Conservation (phyloP, 2,329 filamentous ascomycete species). For the Cercospora sp. region DNA sequence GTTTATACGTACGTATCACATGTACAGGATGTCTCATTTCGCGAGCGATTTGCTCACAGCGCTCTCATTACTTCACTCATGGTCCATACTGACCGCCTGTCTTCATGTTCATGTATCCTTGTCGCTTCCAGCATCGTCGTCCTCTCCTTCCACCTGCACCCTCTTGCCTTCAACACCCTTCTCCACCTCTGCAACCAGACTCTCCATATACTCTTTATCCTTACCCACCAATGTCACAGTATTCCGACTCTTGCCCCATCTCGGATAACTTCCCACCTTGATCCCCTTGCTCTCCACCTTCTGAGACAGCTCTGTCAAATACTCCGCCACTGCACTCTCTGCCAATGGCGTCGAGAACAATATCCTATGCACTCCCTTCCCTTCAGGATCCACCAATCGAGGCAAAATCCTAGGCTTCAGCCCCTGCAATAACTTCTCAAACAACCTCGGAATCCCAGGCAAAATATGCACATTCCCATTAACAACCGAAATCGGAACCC, state of each 20-base stretch:
- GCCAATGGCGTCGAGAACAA: constrained; percentile 83
- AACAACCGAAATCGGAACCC: constrained; percentile 86
- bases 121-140: constrained; percentile 49
- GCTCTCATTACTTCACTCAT: neutral
- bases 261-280: constrained; percentile 93
- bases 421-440: constrained; percentile 74
- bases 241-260: constrained; percentile 85
- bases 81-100: neutral
- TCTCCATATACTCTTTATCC: constrained; percentile 75
- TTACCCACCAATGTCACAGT: constrained; percentile 84
- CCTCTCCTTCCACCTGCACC: constrained; percentile 67
- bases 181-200: constrained; percentile 74
- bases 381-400: constrained; percentile 75
- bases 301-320: constrained; percentile 75
- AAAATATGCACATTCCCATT: constrained; percentile 94
- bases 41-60: neutral
- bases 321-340: constrained; percentile 82
- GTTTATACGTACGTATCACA: neutral
- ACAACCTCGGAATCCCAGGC: constrained; percentile 83
- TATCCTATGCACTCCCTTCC: constrained; percentile 75
- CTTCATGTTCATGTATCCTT: constrained; percentile 34
- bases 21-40: neutral
- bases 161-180: constrained; percentile 71
- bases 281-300: constrained; percentile 73
- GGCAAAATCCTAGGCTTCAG: constrained; percentile 70